Evolutionary conservation across 768 basidiomycete genomes (phyloP), one percentile per base, ranked within the genome.

Genomic region (Xerocomus potaroensis): DNA sequence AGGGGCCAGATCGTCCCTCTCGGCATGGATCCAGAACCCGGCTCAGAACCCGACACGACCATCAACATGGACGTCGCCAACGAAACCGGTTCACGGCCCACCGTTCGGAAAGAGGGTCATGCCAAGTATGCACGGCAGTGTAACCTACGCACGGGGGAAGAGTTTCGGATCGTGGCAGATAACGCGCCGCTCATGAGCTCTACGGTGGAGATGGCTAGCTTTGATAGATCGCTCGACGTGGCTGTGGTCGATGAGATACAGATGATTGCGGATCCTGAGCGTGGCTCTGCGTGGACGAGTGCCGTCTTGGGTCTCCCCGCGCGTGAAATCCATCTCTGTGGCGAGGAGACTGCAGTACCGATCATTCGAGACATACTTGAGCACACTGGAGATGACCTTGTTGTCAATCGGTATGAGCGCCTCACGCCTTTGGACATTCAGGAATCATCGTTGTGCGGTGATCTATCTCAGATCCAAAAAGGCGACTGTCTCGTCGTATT

Each of bases 191-290:
- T 96, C 30, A 48, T 74, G n/a, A 84, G 84, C 60, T 92, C 89
- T 63, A 99, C 96, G 3, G 86, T 97, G 55, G 96, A 99, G 73
- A 99, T 98, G 94, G 64, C 87, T 27, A 70, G 74, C 5, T 53
- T 71, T 9, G 50, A 53, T 2, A 51, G 39, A 15, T 49, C 49
- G 4, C 72, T 69, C 45, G 91, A 95, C 42, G 91, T 98, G 19
- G 93, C 83, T 0, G 93, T 99, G 37, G 74, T 99, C 36, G 96
- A 97, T 64, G 95, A 98, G 70, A 97, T 99, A 39, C 96, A 98
- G 70, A 87, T 98, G 87, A 80, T 98, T 15, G 78, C 78, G 0
- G 91, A 97, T 63, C 66, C 73, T 0, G 71, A 81, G 3, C 81
- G 96, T 14, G 95, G 96, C 0, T 71, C 69, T 21, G 80, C 80